These are phyloP conservation scores for Peniophora sp. DNA, from an alignment of 1,284 basidiomycete genomes.

Conservation along the genomic window DNA sequence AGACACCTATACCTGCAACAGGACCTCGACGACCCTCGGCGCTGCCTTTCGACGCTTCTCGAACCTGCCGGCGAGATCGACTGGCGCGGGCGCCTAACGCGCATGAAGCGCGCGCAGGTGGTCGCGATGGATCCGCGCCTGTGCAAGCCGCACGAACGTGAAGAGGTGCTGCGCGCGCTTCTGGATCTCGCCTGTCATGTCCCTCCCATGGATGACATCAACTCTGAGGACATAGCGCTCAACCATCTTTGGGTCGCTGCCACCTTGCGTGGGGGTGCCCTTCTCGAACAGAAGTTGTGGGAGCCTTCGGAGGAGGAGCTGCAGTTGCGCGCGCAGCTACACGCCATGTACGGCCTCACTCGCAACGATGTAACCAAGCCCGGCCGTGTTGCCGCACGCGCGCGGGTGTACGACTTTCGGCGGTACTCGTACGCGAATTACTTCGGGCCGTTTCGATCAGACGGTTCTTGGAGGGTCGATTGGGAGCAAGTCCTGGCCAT, in stretches of 20 bases:
- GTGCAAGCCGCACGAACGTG: conserved; percentile 33
- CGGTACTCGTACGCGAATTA: conserved; percentile 41
- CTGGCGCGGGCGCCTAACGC: conserved; percentile 46
- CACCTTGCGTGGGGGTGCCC: conserved; percentile 30
- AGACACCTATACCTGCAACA: conserved; percentile 50
- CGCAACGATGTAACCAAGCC: conserved; percentile 25
- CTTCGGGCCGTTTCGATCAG: conserved; percentile 49
- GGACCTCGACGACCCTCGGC: conserved; percentile 50
- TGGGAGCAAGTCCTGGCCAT: conserved; percentile 53
- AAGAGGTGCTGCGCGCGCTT: conserved; percentile 35
- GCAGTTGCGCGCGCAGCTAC: conserved; percentile 41
- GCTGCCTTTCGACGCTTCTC: conserved; percentile 37
- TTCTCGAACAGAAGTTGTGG: conserved; percentile 32
- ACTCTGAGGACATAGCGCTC: conserved; percentile 28
- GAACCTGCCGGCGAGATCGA: conserved; percentile 25
- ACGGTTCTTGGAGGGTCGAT: conserved; percentile 38
- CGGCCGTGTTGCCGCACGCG: conserved; percentile 34
- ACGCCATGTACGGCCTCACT: conserved; percentile 49
- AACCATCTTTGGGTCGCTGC: conserved; percentile 47
- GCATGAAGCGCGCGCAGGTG: conserved; percentile 40
- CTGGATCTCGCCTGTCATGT: conserved; percentile 36
- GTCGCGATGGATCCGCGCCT: conserved; percentile 26
- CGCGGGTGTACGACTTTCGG: conserved; percentile 51
- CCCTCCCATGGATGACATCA: conserved; percentile 25
- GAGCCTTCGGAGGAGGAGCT: conserved; percentile 25